phyloP scores from a whole-genome alignment of 768 basidiomycete genomes.

The Macrolepiota albuminosa region DNA sequence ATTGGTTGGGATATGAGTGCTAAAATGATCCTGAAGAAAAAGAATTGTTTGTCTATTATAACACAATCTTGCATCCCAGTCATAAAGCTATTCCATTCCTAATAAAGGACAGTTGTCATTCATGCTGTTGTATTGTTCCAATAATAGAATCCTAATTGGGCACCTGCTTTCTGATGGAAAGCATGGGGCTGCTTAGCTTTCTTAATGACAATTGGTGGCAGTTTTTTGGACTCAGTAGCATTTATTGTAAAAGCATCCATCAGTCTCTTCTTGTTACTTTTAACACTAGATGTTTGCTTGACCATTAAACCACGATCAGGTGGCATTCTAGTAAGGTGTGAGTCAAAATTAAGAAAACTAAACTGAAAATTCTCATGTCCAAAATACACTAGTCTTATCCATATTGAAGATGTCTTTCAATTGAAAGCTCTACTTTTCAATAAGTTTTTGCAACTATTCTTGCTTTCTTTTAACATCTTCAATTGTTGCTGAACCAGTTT shows the following conservation, averaged over 20 bases:
- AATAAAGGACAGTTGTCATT: neutral
- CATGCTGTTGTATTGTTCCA: neutral
- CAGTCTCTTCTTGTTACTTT: neutral
- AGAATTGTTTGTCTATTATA: neutral
- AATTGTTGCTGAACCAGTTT: too few species aligned
- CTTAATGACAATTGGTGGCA: neutral
- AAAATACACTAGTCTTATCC: too few species aligned
- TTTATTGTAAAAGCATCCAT: neutral
- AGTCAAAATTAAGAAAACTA: too few species aligned
- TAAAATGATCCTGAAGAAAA: too few species aligned
- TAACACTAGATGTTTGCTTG: too few species aligned
- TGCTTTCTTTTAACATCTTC: too few species aligned
- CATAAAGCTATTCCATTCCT: neutral
- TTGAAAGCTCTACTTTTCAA: too few species aligned
- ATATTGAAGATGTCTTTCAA: too few species aligned
- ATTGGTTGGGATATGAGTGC: neutral
- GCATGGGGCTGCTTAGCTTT: neutral
- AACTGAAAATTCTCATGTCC: too few species aligned
- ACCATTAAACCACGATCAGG: too few species aligned
- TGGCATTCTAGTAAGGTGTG: too few species aligned
- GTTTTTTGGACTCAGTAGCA: neutral
- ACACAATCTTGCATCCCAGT: neutral
- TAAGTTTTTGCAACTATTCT: too few species aligned
- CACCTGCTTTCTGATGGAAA: neutral
- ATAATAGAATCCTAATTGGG: neutral